Evolutionary conservation across 495 filamentous ascomycete species (phyloP).

Genomic region (Penicillium crystallinum): DNA sequence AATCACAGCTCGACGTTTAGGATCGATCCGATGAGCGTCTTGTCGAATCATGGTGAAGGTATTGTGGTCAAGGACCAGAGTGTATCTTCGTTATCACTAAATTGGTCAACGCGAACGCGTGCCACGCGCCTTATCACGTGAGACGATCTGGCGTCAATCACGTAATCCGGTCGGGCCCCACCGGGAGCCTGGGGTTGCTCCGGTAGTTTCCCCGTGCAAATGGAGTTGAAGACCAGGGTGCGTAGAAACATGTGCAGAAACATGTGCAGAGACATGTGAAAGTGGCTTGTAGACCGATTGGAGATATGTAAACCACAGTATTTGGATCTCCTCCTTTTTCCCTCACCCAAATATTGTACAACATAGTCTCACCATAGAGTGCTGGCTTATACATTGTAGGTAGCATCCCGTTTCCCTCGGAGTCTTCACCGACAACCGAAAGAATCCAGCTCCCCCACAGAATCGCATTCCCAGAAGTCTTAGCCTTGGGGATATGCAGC

Average conservation of each 20-base stretch:
- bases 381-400: background rate
- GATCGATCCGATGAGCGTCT: slow-evolving; percentile 67
- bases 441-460: slow-evolving; percentile 25
- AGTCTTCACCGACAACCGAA: slow-evolving; percentile 39
- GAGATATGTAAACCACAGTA: background rate
- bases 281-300: background rate
- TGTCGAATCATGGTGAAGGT: slow-evolving; percentile 60
- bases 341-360: too few species aligned
- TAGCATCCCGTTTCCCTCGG: slow-evolving; percentile 13
- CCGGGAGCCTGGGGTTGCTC: background rate
- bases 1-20: slow-evolving; percentile 68
- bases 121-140: slow-evolving; percentile 11
- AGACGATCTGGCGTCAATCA: slow-evolving; percentile 1
- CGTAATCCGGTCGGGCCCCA: background rate
- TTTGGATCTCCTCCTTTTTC: background rate
- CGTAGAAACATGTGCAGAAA: background rate
- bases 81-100: slow-evolving; percentile 11
- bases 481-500: background rate
- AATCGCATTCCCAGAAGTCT: slow-evolving; percentile 5
- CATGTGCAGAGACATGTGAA: slow-evolving; percentile 5
- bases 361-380: too few species aligned
- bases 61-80: background rate
- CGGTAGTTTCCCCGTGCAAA: background rate
- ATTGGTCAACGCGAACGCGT: slow-evolving; percentile 23
- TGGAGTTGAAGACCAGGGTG: too few species aligned